Percentiles rank a stretch among this genome's conserved stretches.
Evolutionary conservation across 2,329 filamentous ascomycete species (phyloP).

Genomic region (Penicillium sp.): DNA sequence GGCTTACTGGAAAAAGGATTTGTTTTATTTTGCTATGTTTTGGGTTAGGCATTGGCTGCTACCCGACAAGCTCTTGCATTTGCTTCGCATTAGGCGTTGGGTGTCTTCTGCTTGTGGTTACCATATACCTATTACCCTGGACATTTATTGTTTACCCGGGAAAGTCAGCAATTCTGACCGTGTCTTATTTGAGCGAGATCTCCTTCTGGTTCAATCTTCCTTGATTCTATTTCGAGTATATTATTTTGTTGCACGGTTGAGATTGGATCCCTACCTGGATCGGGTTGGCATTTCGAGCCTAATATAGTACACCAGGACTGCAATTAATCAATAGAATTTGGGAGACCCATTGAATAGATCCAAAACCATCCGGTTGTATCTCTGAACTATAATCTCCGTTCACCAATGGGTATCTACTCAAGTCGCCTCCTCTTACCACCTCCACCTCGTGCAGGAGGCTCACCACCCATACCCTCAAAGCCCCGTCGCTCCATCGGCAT

Average conservation of each 20-base stretch:
- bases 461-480: constrained; percentile 28
- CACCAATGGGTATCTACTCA: constrained; percentile 20
- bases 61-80: constrained; percentile 14
- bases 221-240: background rate
- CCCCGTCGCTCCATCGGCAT: constrained; percentile 61
- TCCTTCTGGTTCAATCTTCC: background rate
- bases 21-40: background rate
- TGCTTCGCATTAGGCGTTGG: constrained; percentile 17
- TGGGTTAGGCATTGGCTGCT: background rate
- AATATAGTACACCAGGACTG: constrained; percentile 1
- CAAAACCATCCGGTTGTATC: background rate
- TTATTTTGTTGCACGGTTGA: background rate
- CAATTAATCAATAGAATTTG: constrained; percentile 1
- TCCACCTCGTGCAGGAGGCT: constrained; percentile 17
- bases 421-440: constrained; percentile 34
- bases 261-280: background rate
- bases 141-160: constrained; percentile 13
- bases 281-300: background rate
- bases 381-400: background rate
- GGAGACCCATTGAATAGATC: background rate
- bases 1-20: constrained; percentile 19
- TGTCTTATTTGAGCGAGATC: constrained; percentile 4
- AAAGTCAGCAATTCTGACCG: constrained; percentile 23
- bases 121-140: constrained; percentile 26
- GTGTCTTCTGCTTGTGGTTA: constrained; percentile 14